These are phyloP conservation scores for Diaporthe sp. DNA, from an alignment of 2,329 filamentous ascomycete genomes.

Conservation along the genomic window DNA sequence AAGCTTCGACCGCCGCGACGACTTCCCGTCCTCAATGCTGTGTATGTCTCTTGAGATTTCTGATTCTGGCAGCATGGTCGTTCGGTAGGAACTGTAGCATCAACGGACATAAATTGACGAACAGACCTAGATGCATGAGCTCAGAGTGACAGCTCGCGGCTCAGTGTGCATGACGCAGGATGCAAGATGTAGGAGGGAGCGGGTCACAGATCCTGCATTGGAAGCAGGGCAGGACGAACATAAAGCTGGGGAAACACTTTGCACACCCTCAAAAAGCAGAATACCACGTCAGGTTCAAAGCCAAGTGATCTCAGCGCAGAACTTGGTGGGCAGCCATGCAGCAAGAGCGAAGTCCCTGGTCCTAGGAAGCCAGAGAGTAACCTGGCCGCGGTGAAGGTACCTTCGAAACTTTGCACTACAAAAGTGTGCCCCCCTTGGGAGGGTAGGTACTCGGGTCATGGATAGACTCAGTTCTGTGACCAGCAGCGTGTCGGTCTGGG, in stretches of 20 bases:
- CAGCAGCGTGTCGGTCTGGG: conserved; percentile 17
- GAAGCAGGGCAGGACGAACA: conserved; percentile 15
- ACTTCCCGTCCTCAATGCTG: conserved; percentile 19
- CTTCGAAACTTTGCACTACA: background rate
- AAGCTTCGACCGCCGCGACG: conserved; percentile 2
- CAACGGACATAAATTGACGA: conserved; percentile 6
- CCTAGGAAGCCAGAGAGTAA: conserved; percentile 12
- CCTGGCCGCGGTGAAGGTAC: conserved; percentile 7
- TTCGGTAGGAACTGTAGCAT: conserved; percentile 12
- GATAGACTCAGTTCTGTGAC: conserved; percentile 20
- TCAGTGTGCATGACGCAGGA: conserved; percentile 8
- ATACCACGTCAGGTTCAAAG: conserved; percentile 12
- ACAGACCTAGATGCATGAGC: conserved; percentile 14
- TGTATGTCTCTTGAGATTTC: conserved; percentile 27
- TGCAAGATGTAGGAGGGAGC: conserved; percentile 14
- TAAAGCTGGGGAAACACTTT: conserved; percentile 27
- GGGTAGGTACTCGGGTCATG: conserved; percentile 6
- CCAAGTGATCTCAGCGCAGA: conserved; percentile 1
- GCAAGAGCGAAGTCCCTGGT: background rate
- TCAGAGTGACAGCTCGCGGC: conserved; percentile 1
- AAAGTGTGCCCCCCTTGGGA: background rate
- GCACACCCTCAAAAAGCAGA: background rate
- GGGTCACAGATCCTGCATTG: background rate
- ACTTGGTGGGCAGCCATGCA: conserved; percentile 8
- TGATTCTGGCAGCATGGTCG: conserved; percentile 28